These are phyloP conservation scores for Geopyxis carbonaria DNA, from an alignment of 495 filamentous ascomycete genomes.

Conservation along the genomic window DNA sequence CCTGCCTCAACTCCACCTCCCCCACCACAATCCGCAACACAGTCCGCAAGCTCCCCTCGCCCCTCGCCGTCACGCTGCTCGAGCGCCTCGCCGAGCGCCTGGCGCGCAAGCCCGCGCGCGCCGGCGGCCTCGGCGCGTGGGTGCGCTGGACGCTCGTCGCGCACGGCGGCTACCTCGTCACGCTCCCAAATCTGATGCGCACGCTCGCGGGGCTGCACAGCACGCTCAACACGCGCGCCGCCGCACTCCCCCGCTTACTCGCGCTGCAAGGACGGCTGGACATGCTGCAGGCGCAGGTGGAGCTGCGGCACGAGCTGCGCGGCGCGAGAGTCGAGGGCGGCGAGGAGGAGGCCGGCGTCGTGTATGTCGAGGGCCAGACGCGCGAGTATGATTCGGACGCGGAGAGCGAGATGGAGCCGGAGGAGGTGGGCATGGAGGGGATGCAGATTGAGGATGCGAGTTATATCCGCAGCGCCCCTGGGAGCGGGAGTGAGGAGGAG, in stretches of 20 bases:
- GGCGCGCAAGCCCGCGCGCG: conserved; percentile 70
- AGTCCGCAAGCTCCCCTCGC: conserved; percentile 74
- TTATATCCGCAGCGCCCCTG: conserved; percentile 19
- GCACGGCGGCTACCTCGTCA: conserved; percentile 79
- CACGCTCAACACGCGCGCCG: conserved; percentile 71
- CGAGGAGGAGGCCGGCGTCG: conserved; percentile 51
- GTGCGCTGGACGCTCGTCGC: conserved; percentile 90
- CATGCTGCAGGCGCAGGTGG: conserved; percentile 72
- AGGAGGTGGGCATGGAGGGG: conserved; percentile 29
- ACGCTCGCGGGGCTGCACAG: conserved; percentile 58
- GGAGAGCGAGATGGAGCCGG: conserved; percentile 29
- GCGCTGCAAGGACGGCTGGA: conserved; percentile 87
- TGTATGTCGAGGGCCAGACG: conserved; percentile 73
- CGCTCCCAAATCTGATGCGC: conserved; percentile 59
- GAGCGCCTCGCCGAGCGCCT: conserved; percentile 74
- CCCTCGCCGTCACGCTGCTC: conserved; percentile 58
- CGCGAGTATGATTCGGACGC: conserved; percentile 27
- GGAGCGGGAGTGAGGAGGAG: conserved; percentile 26
- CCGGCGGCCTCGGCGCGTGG: conserved; percentile 85
- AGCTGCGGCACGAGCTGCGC: conserved; percentile 47
- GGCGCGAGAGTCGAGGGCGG: conserved; percentile 29
- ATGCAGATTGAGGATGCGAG: conserved; percentile 23
- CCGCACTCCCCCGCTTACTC: conserved; percentile 62
- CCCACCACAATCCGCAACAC: conserved; percentile 61
- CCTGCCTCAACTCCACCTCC: conserved; percentile 68